Base-by-base conservation (phyloP, 805 yeast genomes). In the Starmera dryadoides region DNA sequence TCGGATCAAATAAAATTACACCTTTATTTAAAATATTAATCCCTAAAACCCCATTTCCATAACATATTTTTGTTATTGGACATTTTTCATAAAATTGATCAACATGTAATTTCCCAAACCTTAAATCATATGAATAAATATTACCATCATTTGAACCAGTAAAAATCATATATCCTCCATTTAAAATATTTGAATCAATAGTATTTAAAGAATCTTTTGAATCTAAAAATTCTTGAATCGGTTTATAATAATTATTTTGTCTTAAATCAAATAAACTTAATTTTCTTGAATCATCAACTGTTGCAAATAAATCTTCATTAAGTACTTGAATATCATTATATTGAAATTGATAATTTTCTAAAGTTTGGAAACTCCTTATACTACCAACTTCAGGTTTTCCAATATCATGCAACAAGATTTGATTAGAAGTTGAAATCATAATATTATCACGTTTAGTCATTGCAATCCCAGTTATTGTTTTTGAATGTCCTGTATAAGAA, bases 161-260 rank as follows among this genome's bases (percentile, higher is more conserved):
- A 21, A 15, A 30, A 6, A 51, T 19, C 6, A 25, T 19, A 18
- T 22, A 30, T 2, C 30, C 19, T 3, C 17, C 28, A n/a, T n/a
- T n/a, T 1, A n/a, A 18, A 2, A 34, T 18, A 15, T 41, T 34
- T 20, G 41, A 46, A 28, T 37, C 42, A 9, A 46, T 23, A 5
- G 42, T 22, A 21, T 46, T 53, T 12, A 49, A 29, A n/a, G 59
- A 48, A 37, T 63, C 72, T 28, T 43, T 40, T 37, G 63, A 56
- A 10, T 62, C 63, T 1, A 42, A 39, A 17, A 63, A 56, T 14
- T 48, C 41, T 44, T 67, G 73, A 1, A 64, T 44, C 2, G 72
- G 70, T 17, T 41, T 51, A 21, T 33, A 33, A n/a, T 38, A 38
- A 6, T 17, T 28, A n/a, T 18, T 6, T 21, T 47, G 48, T 26